Evolutionary conservation across 495 filamentous ascomycete genomes (phyloP), one percentile per base, ranked within the genome.

Genomic region (Lophiotrema nucula): DNA sequence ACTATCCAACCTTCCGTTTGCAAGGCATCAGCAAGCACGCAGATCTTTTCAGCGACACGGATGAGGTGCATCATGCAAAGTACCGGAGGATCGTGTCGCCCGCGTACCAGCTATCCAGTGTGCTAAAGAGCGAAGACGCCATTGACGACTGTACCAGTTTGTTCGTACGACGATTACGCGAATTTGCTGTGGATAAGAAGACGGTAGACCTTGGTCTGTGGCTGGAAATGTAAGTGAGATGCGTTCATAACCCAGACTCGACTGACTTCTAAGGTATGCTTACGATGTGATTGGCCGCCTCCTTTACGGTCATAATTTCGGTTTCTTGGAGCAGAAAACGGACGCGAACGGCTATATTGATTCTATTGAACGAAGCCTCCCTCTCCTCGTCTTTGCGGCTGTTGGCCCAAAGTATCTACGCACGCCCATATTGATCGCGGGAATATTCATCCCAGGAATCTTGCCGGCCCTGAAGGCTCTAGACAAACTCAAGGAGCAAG

Each of bases 261-360:
- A 22, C n/a, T 16, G 47, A 18, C 39, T 25, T 42, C n/a, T 6
- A 4, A 57, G 53, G 53, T 85, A 80, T 58, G 79, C 81, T 0
- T 83, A 82, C 58, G 82, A 84, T 54, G 81, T 85, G 1, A 86
- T 87, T 57, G 82, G 82, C 28, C 77, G 85, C 59, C 83, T 88
- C 60, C 85, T 82, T 2, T 87, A 83, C 60, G 78, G 78, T 47
- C 80, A 85, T 58, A 73, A 81, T 10, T 83, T 87, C 64, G 73
- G 73, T 15, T 22, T 54, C 28, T 15, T 51, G 5, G 27, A 65
- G 26, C 47, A 33, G 45, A 53, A 62, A 11, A 56, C 47, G 21
- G n/a, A 28, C 4, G 43, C 58, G 71, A 82, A 83, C 0, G 84
- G 85, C 61, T 67, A 86, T 18, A 42, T 44, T 4, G 35, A 26